Evolutionary conservation across 2,329 filamentous ascomycete genomes (phyloP), one percentile per base, ranked within the genome.

Genomic region (Ustilaginoidea virens): DNA sequence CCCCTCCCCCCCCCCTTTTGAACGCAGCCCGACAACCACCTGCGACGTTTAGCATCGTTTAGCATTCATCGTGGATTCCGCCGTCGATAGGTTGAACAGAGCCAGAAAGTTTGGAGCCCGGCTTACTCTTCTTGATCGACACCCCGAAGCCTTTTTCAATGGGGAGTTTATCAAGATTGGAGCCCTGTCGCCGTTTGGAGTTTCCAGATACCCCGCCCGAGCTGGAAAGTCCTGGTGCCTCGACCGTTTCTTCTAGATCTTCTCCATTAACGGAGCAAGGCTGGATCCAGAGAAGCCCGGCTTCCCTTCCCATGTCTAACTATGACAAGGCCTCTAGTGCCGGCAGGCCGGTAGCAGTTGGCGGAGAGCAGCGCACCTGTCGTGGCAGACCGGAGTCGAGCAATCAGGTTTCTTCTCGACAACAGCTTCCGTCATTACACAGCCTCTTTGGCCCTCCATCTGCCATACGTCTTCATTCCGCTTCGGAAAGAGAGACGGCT

Each of bases 291-390:
- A 46, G 49, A 36, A 33, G 40, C 34, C 39, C 45, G 30, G 39
- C 63, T 36, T 65, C 65, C 36, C 59, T 66, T 46, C 61, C 63
- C 39, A 72, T 71, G 68, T 65, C 66, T 45, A 62, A 56, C 49
- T 63, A 70, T 69, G 67, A 67, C 33, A 61, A 57, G 37, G 46
- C 50, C 37, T 44, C 53, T 36, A 55, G 48, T 44, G 43, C 49
- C 47, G 56, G 60, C 34, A 57, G 61, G 57, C 52, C 53, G 39
- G 34, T 39, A 36, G 51, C 51, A 33, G 56, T 54, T 42, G 50
- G 45, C 28, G 39, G 46, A 12, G 15, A 23, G 29, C 55, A 58
- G 36, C 53, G 55, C 30, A 45, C 44, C 17, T 10, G 13, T 9
- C 48, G 49, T 26, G 38, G 41, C 29, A 52, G 49, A 35, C 49